Evolutionary conservation across 495 filamentous ascomycete genomes (phyloP), one percentile per base, ranked within the genome.

Genomic region (Hyaloscypha bicolor): DNA sequence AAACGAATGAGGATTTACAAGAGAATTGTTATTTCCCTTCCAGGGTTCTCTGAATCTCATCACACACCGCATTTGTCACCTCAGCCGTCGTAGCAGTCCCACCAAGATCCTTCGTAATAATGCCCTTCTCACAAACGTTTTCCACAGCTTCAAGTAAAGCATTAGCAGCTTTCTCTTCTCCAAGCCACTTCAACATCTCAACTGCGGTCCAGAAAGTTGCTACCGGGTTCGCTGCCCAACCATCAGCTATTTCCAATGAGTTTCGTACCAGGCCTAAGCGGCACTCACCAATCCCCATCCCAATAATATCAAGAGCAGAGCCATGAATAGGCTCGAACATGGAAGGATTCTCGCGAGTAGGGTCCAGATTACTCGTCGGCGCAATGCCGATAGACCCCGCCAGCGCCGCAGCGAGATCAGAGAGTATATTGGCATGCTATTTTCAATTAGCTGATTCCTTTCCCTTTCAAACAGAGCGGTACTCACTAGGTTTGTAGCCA

Each of bases 261-360:
- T 53, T 53, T 53, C 5, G 19, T 8, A 53, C 5, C 25, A 6
- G 16, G 42, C 1, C 16, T 2, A 48, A 0, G 11, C 4, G 42
- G 4, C 4, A 48, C 42, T 48, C 16, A 56, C 53, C 53, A 45
- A 91, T 78, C 0, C 88, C 89, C 74, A 87, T 88, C 0, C 90
- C 89, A 2, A 87, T 86, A 63, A 93, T 91, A 69, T 92, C 90
- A 16, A 88, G 89, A 6, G 82, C 83, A 48, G 76, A 80, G 1
- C 92, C 93, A 75, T 96, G 93, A 65, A 96, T 93, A 22, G 93
- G 93, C 81, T 96, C 93, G 75, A 96, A 96, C 74, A 96, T 92
- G 72, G 92, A 87, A 52, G 87, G 88, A 71, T 87, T 83, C 64
- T 78, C 80, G 65, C 84, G 80, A 5, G 81, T 75, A 5, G 79